A percentile compares a stretch with the other conserved stretches of the same genome.
phyloP scores from a whole-genome alignment of 257 asterid species.

The Capsicum baccatum region DNA sequence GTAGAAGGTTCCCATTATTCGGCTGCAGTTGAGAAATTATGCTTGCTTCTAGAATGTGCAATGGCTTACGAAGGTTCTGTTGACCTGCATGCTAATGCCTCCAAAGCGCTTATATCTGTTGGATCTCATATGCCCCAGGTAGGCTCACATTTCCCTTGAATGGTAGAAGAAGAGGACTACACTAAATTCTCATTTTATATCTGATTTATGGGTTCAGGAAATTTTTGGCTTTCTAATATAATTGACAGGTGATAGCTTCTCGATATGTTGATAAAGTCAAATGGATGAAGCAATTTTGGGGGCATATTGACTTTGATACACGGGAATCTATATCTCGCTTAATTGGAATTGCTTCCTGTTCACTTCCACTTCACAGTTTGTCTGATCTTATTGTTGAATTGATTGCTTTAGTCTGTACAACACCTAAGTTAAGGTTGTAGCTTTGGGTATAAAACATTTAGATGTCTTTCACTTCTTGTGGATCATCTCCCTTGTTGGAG shows the following conservation, averaged over 20 bases:
- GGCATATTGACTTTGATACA: constrained; percentile 81
- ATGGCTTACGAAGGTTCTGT: constrained; percentile 88
- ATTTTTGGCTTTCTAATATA: constrained; percentile 32
- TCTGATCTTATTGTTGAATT: constrained; percentile 70
- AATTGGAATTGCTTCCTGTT: constrained; percentile 87
- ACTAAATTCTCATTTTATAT: constrained; percentile 2
- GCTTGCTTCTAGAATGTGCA: constrained; percentile 80
- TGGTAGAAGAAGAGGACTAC: constrained; percentile 18
- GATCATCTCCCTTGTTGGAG: not conserved
- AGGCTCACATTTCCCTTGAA: constrained; percentile 33
- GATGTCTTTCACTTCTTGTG: not conserved
- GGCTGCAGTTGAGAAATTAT: constrained; percentile 63
- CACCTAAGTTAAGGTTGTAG: constrained; percentile 72
- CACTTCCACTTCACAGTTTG: constrained; percentile 63
- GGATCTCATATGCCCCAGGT: constrained; percentile 86
- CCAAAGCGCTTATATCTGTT: constrained; percentile 82
- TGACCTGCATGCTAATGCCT: constrained; percentile 90
- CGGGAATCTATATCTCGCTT: constrained; percentile 93
- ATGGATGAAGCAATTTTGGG: constrained; percentile 83
- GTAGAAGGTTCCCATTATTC: constrained; percentile 52
- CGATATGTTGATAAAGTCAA: constrained; percentile 71
- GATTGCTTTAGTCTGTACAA: constrained; percentile 63
- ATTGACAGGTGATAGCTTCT: constrained; percentile 71
- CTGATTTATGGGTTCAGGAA: constrained; percentile 27
- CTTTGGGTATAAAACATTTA: not conserved